Evolutionary conservation across 129 eudicot genomes (phyloP).

Genomic region (Escallonia herrerae): DNA sequence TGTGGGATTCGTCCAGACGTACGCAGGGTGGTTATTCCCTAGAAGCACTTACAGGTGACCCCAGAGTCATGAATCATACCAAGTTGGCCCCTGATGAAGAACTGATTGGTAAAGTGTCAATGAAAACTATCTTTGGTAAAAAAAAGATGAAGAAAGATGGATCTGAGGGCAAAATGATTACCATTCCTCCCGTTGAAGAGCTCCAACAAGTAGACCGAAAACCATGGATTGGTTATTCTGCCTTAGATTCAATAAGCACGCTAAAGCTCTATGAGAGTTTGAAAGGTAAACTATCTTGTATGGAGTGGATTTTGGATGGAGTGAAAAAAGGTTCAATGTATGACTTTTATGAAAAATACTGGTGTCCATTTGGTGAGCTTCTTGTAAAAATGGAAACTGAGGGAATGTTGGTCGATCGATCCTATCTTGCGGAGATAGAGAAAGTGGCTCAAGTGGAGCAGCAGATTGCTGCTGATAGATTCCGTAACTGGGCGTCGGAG

Average conservation of each 20-base stretch:
- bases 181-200: constrained; percentile 85
- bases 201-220: constrained; percentile 63
- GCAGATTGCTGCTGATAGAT: constrained; percentile 69
- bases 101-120: constrained; percentile 77
- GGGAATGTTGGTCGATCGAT: constrained; percentile 85
- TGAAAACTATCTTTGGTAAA: constrained; percentile 83
- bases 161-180: constrained; percentile 57
- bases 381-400: constrained; percentile 91
- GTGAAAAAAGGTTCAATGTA: constrained; percentile 52
- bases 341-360: constrained; percentile 62
- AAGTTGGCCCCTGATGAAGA: constrained; percentile 45
- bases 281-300: constrained; percentile 41
- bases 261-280: constrained; percentile 79
- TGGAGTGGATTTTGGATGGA: constrained; percentile 63
- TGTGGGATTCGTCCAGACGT: constrained; percentile 90
- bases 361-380: constrained; percentile 98
- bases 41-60: constrained; percentile 81
- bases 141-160: constrained; percentile 77
- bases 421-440: constrained; percentile 74
- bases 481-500: constrained; percentile 90
- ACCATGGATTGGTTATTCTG: constrained; percentile 85
- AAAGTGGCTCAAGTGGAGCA: constrained; percentile 81
- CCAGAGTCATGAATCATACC: constrained; percentile 59
- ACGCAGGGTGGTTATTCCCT: constrained; percentile 84
- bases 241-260: constrained; percentile 85